Evolutionary conservation across 352 stramenopile genomes (phyloP).

Genomic region (Globisporangium takayamanum): DNA sequence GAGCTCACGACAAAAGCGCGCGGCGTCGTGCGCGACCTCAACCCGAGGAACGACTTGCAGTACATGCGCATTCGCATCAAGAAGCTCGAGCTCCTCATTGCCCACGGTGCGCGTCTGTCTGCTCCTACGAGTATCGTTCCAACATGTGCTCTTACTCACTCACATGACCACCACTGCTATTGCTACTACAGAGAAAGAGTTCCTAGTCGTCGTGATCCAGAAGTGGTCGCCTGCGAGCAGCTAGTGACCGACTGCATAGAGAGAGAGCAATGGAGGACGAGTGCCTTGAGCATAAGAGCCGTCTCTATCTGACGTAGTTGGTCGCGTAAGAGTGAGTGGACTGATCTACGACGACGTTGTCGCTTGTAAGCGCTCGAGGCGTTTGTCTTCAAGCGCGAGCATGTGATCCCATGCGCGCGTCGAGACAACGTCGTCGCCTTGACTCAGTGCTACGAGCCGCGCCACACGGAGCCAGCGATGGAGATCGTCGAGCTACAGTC

Average conservation of each 20-base stretch:
- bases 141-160: too few species aligned
- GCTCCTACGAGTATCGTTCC: too few species aligned
- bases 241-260: background rate
- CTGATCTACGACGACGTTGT: background rate
- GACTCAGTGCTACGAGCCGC: conserved; percentile 61
- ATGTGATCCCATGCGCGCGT: conserved; percentile 48
- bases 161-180: too few species aligned
- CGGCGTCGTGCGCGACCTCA: conserved; percentile 91
- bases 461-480: conserved; percentile 71
- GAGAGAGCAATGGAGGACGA: background rate
- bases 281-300: background rate
- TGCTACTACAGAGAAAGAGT: conserved; percentile 75
- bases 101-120: conserved; percentile 55
- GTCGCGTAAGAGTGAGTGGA: too few species aligned
- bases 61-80: conserved; percentile 92
- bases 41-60: conserved; percentile 93
- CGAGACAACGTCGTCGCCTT: conserved; percentile 45
- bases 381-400: conserved; percentile 44
- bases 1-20: conserved; percentile 87
- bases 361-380: conserved; percentile 21
- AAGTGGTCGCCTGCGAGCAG: conserved; percentile 73
- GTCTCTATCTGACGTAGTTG: background rate
- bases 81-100: conserved; percentile 90
- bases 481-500: conserved; percentile 60
- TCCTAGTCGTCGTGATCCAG: conserved; percentile 93